A percentile compares a stretch with the other conserved stretches of the same genome.
Conservation (phyloP, 352 stramenopile genomes). For the Salisapilia sapeloensis region DNA sequence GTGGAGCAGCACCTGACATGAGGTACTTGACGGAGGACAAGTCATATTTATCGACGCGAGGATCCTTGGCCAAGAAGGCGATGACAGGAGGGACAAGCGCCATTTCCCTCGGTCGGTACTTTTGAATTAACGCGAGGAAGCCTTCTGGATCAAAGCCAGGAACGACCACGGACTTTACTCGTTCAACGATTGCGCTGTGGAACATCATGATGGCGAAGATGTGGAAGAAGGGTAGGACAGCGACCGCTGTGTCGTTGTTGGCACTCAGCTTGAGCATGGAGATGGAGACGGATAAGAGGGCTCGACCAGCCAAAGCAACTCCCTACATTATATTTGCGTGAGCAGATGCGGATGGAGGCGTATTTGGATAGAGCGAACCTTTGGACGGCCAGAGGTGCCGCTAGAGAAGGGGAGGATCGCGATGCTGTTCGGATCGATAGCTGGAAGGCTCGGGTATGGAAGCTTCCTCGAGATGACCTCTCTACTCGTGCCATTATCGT, state of each 20-base stretch:
- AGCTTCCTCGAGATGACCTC: constrained; percentile 7
- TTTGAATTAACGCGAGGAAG: constrained; percentile 64
- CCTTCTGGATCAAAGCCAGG: constrained; percentile 71
- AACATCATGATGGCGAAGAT: constrained; percentile 74
- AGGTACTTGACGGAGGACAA: constrained; percentile 57
- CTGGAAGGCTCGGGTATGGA: constrained; percentile 1
- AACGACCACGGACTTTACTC: constrained; percentile 56
- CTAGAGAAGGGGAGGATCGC: constrained; percentile 78
- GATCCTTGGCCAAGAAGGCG: constrained; percentile 74
- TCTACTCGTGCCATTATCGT: too few relatives aligned
- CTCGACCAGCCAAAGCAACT: constrained; percentile 74
- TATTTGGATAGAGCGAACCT: too few relatives aligned
- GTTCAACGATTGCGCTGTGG: constrained; percentile 46
- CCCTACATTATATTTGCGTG: constrained; percentile 27
- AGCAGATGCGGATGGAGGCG: too few relatives aligned
- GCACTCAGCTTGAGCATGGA: constrained; percentile 25
- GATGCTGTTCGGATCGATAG: constrained; percentile 4
- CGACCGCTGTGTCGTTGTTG: constrained; percentile 11
- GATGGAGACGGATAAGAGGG: constrained; percentile 58
- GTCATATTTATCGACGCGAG: constrained; percentile 85
- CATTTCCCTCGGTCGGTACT: constrained; percentile 21
- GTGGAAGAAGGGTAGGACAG: constrained; percentile 84
- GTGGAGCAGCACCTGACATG: constrained; percentile 60
- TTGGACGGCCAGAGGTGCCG: constrained; percentile 82
- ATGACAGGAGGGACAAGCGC: constrained; percentile 83